These are phyloP conservation scores for Rhodotorula toruloides DNA, from an alignment of 768 basidiomycete species.

Conservation along the genomic window DNA sequence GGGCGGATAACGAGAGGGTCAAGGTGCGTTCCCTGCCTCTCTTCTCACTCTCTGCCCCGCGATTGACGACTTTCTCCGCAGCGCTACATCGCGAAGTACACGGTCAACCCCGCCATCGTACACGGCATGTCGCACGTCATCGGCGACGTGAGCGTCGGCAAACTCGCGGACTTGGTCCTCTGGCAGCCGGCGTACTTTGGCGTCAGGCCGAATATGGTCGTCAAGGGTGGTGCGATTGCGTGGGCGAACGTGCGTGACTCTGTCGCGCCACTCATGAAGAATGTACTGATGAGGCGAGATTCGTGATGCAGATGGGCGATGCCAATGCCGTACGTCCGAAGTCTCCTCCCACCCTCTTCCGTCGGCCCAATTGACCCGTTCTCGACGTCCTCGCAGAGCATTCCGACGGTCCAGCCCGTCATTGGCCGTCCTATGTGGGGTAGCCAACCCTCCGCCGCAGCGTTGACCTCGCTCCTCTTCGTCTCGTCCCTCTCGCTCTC, in stretches of 20 bases:
- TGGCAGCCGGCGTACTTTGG: slow-evolving; percentile 96
- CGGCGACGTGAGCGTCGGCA: slow-evolving; percentile 74
- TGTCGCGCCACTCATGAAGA: neutral
- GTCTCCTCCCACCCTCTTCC: neutral
- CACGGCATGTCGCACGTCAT: slow-evolving; percentile 85
- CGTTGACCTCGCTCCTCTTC: slow-evolving; percentile 77
- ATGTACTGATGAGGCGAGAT: neutral
- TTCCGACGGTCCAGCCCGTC: slow-evolving; percentile 89
- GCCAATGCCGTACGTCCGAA: slow-evolving; percentile 60
- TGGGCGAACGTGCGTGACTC: slow-evolving; percentile 68
- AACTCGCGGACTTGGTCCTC: slow-evolving; percentile 85
- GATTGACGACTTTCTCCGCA: neutral
- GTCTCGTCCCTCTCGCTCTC: slow-evolving; percentile 69
- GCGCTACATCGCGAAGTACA: slow-evolving; percentile 85
- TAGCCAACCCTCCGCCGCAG: slow-evolving; percentile 66
- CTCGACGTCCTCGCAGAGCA: slow-evolving; percentile 52
- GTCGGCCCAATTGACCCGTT: neutral
- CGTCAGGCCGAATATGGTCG: slow-evolving; percentile 82
- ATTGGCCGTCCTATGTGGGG: slow-evolving; percentile 93
- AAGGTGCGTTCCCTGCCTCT: slow-evolving; percentile 54
- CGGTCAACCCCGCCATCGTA: slow-evolving; percentile 91
- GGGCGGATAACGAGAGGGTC: slow-evolving; percentile 78
- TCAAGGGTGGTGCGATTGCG: slow-evolving; percentile 90
- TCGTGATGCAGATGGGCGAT: slow-evolving; percentile 72
- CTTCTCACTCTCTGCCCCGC: neutral